These are phyloP conservation scores for Striga asiatica DNA, from an alignment of 257 asterid genomes.

Conservation along the genomic window DNA sequence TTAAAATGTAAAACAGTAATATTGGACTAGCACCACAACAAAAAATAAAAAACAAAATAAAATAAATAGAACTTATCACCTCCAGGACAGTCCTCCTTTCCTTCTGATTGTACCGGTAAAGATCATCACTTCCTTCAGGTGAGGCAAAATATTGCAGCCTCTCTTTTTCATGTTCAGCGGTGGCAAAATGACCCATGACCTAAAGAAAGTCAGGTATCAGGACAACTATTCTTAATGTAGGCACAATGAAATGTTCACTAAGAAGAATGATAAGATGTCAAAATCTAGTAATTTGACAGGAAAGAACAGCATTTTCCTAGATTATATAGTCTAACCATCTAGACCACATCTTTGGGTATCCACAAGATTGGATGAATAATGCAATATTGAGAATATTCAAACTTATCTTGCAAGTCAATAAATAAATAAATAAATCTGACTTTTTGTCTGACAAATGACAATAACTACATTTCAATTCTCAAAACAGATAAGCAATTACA, in stretches of 20 bases:
- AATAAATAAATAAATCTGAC: neutral
- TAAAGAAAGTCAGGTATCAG: constrained; percentile 20
- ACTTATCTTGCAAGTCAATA: neutral
- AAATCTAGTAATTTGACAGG: neutral
- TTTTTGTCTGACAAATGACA: neutral
- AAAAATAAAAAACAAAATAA: too few relatives aligned
- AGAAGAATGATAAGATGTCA: neutral
- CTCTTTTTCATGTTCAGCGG: constrained; percentile 89
- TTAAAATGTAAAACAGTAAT: constrained; percentile 5
- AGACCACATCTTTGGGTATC: neutral
- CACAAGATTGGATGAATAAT: neutral
- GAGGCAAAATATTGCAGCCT: constrained; percentile 83
- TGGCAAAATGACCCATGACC: constrained; percentile 89
- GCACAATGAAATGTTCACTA: neutral
- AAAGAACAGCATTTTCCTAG: neutral
- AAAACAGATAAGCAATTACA: too few relatives aligned
- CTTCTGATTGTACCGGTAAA: constrained; percentile 90
- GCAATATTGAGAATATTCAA: too few relatives aligned
- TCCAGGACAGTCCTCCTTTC: constrained; percentile 89
- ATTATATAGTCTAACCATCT: neutral
- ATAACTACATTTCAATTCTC: neutral
- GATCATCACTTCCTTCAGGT: constrained; percentile 95
- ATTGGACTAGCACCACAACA: neutral
- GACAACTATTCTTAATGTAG: neutral
- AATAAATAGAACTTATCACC: constrained; percentile 34